Base-by-base conservation (phyloP, 192 early-diverging fungal species). In the Umbelopsis sp. region DNA sequence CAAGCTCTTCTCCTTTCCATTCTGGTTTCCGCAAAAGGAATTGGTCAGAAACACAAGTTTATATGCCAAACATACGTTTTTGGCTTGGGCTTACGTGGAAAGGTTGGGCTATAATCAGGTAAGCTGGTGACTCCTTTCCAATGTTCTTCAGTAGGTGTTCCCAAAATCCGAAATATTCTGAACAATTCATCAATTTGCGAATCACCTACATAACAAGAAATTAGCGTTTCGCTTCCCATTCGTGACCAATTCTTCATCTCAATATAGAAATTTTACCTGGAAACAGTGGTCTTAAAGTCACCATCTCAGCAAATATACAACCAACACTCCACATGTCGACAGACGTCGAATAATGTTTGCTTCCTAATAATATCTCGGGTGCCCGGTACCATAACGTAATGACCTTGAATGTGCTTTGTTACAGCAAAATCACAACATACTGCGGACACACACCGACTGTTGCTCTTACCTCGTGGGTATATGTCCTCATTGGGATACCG, bases 311-410 rank as follows among this genome's bases (percentile, higher is more conserved):
- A 86, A 99, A 93, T 70, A 99, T 97, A 77, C 97, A 98, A 1
- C 95, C 98, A 50, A 97, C 89, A 61, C 90, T 92, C 98, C 98
- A 99, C 85, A 99, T 97, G 79, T 99, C 98, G 35, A 99, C 91
- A 10, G 89, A 91, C 11, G 92, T 94, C 13, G 93, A 93, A 81
- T 99, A 99, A 70, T 92, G 89, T 46, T 87, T 89, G 12, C 88
- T 89, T 9, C 96, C 98, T 68, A 99, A 86, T 68, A 99, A 81
- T 66, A 98, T 95, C 83, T 99, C 97, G 5, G 97, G 96, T 20
- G 96, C 87, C 41, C 97, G 82, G 77, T 97, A 98, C 97, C 95
- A 97, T 49, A 97, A 82, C 20, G 95, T 97, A 47, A 96, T 90
- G 41, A 99, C 93, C 65, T 89, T 64, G 35, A 41, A 69, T n/a